Base-by-base conservation (phyloP, 305 asterid genomes). In the Rubia tinctorum region DNA sequence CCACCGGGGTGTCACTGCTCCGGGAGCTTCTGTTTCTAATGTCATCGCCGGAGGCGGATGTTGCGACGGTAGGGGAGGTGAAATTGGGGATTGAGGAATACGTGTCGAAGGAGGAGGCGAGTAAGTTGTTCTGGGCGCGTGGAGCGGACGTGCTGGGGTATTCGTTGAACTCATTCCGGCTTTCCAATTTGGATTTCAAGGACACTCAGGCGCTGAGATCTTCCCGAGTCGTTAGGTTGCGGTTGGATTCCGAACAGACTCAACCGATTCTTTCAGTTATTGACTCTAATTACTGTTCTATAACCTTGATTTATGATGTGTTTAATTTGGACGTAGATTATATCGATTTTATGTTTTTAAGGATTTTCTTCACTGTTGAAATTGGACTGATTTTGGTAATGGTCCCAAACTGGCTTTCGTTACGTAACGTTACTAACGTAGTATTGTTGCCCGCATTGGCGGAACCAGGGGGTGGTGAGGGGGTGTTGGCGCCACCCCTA, bases 81-180 rank as follows among this genome's bases (percentile, higher is more conserved):
- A 77, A 82, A 74, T 75, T 86, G 78, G 89, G 82, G 59, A 82
- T 93, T 63, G 98, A 93, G 78, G 96, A 88, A 12, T 84, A 70
- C 59, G 77, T 91, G 70, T 96, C 97, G 5, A 40, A 63, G 65
- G 97, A 94, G 60, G 82, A 82, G 75, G 93, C 84, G 40, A 82
- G 76, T 40, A 93, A 91, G 75, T 85, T 90, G 6, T 75, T 93
- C 77, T 93, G 98, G 98, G 96, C 95, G 5, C 86, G 95, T 25
- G 98, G 97, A 42, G 73, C 86, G 51, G 96, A 91, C 70, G 85
- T 91, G 93, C 77, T 91, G 15, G 96, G 96, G 0, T 91, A 90
- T 79, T 84, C 97, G 12, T 75, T 93, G 77, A 93, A 93, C 78
- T 86, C 91, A 2, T 78, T 91, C 14, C 82, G 97, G 81, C 71